Base-by-base conservation (phyloP, 495 filamentous ascomycete genomes). In the Aspergillus kassunensis region DNA sequence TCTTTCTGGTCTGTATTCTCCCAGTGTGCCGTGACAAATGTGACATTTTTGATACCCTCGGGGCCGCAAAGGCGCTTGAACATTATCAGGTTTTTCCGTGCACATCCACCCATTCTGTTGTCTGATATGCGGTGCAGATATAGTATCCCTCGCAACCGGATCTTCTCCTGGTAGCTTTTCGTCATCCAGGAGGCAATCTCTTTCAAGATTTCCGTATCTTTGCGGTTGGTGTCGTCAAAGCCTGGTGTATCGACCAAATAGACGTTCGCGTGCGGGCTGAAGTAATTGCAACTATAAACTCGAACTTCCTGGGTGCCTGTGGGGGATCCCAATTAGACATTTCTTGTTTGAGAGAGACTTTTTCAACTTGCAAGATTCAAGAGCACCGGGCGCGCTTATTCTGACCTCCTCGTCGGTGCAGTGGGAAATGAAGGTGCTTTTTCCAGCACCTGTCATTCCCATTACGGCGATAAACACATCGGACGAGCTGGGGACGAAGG, bases 191-290 rank as follows among this genome's bases (percentile, higher is more conserved):
- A n/a, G 0, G 43, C 43, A 1, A 46, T 30, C 31, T 46, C 57
- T 5, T 51, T 51, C 4, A 79, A 66, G 8, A 76, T 59, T 6
- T 75, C 69, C 4, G 64, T 56, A 29, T 77, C 76, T 6, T 58
- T 64, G 0, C 67, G 58, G n/a, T 55, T 58, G 4, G 73, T 75
- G 56, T 80, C 77, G 53, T 79, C 65, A 40, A 79, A 80, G 16
- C 77, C 77, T 6, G 76, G 77, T 0, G 75, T 79, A 52, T 79
- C 77, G 35, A 79, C 61, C 3, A 80, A 59, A 24, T 40, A 40
- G 13, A 40, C 3, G 18, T 10, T 5, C 3, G 16, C 18, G 36
- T 40, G 23, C 18, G 23, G 18, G 36, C 4, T 19, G 19, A 40
- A 9, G 24, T 27, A 27, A 9, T 27, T 27, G 24, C 9, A 9